Conservation (phyloP, 163 green algal genomes). For the Scenedesmus sp. region DNA sequence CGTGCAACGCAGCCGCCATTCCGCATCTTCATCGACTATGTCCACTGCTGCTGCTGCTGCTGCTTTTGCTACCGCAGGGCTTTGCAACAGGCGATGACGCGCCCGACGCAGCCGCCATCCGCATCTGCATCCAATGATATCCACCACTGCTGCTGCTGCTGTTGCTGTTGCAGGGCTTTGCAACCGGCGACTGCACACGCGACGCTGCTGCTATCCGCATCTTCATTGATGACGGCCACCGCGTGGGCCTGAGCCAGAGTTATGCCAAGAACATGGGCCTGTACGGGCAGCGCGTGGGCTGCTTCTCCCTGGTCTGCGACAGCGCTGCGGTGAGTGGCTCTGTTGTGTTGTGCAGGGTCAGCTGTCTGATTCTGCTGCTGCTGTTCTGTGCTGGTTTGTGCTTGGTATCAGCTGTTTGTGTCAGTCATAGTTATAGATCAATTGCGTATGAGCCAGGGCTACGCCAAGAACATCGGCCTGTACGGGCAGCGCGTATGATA, state of each 20-base stretch:
- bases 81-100: neutral
- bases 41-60: neutral
- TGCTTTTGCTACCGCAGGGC: neutral
- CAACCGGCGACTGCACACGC: conserved; percentile 81
- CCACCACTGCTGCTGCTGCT: neutral
- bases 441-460: no score
- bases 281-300: conserved; percentile 87
- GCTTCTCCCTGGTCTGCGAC: conserved; percentile 75
- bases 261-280: conserved; percentile 95
- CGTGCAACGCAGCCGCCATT: no score
- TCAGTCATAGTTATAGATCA: no score
- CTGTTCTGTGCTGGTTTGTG: neutral
- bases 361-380: neutral
- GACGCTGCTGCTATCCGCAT: conserved; percentile 84
- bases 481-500: no score
- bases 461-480: no score
- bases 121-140: neutral
- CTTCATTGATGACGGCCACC: conserved; percentile 87
- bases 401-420: neutral
- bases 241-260: conserved; percentile 68
- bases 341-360: neutral
- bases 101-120: neutral
- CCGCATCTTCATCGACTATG: no score
- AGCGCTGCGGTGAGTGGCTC: conserved; percentile 18
- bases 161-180: conserved; percentile 84